Evolutionary conservation across 192 early-diverging fungal species (phyloP), one percentile per base, ranked within the genome.

Genomic region (Backusella macrospora): DNA sequence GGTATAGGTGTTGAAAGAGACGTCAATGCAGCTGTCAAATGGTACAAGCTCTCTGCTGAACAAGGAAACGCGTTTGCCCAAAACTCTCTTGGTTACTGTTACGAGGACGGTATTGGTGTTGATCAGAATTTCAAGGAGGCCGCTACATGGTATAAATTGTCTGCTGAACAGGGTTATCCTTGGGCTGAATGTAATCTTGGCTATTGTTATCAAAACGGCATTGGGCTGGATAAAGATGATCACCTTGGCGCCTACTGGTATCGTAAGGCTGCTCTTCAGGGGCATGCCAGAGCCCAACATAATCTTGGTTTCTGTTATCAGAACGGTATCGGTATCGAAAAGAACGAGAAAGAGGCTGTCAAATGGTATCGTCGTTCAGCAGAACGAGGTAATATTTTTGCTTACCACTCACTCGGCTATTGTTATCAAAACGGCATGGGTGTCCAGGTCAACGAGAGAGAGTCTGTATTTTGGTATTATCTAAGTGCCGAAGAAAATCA

Each of bases 161-260:
- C 93, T 16, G 92, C 93, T 1, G 76, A 90, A 55, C 82, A 90
- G 62, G 87, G 90, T 75, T 91, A 94, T 75, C 88, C 93, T 14
- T 90, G 90, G 90, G 93, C 95, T 8, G 91, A 95, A 74, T 93
- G 91, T 82, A 95, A 94, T 73, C 83, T 94, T 16, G 95, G 91
- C 5, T 92, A 86, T 72, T 95, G 93, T 73, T 88, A 90, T 68
- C 87, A 89, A 48, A 92, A 88, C 70, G 95, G 92, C 7, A 83
- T 93, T 62, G 94, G 94, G 23, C 65, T 84, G 2, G 66, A 72
- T 15, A 81, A 80, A 63, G 81, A 90, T 62, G 71, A 84, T 21
- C 44, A 49, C n/a, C 64, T 81, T 14, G 76, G 85, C 37, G 90
- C 90, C 70, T 78, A 88, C 29, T 88, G 92, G 78, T 87, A 93